These are phyloP conservation scores for Annulohypoxylon truncatum DNA, from an alignment of 2,329 filamentous ascomycete genomes.

Conservation along the genomic window DNA sequence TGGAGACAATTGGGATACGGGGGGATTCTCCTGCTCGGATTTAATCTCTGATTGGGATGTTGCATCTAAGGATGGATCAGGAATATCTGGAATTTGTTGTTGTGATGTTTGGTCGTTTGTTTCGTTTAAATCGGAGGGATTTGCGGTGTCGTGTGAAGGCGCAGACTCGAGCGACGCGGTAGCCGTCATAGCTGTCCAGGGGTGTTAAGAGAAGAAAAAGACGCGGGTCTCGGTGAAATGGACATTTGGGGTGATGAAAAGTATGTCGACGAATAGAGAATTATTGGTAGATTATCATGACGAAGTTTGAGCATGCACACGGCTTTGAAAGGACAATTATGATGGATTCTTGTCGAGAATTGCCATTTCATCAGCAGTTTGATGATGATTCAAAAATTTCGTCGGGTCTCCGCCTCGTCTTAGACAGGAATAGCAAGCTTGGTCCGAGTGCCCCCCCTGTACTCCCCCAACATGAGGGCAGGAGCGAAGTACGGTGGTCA, in stretches of 20 bases:
- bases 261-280: constrained; percentile 64
- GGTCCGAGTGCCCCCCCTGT: constrained; percentile 27
- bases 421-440: constrained; percentile 36
- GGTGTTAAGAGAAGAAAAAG: constrained; percentile 56
- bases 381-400: constrained; percentile 55
- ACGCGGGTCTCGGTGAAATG: constrained; percentile 66
- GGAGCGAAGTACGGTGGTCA: constrained; percentile 17
- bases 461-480: constrained; percentile 11
- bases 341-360: constrained; percentile 59
- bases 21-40: constrained; percentile 28
- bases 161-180: constrained; percentile 67
- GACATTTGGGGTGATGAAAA: constrained; percentile 69
- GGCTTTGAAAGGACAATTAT: constrained; percentile 59
- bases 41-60: constrained; percentile 40
- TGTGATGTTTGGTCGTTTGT: constrained; percentile 40
- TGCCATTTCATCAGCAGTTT: constrained; percentile 60
- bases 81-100: constrained; percentile 37
- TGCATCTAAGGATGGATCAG: constrained; percentile 21
- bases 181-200: constrained; percentile 67
- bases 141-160: constrained; percentile 51
- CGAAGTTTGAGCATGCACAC: constrained; percentile 67
- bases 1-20: constrained; percentile 11
- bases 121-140: constrained; percentile 28
- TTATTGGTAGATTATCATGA: constrained; percentile 56
- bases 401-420: constrained; percentile 43